These are phyloP conservation scores for Ophiostoma perfectum DNA, from an alignment of 2,329 filamentous ascomycete genomes.

Conservation along the genomic window DNA sequence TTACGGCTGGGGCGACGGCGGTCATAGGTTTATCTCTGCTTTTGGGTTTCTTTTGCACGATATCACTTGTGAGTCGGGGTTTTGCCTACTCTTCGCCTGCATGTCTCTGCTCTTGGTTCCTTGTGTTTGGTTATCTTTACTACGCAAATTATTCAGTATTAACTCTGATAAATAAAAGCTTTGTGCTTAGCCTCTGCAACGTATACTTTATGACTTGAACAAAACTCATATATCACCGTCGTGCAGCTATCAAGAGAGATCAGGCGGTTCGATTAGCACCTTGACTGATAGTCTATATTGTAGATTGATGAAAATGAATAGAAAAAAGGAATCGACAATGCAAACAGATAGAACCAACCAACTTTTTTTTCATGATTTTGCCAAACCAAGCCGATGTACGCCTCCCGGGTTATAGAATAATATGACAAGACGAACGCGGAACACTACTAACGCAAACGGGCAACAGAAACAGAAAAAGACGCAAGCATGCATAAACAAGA, in stretches of 20 bases:
- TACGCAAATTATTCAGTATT: no score
- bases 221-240: no score
- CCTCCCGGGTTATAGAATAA: conserved; percentile 10
- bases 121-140: no score
- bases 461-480: background rate
- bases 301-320: no score
- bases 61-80: background rate
- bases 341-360: conserved; percentile 1
- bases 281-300: no score
- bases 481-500: background rate
- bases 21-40: background rate
- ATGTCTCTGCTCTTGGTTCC: background rate
- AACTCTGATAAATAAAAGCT: no score
- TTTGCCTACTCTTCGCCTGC: background rate
- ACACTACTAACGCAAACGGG: background rate
- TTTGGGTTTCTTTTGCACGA: background rate
- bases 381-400: conserved; percentile 18
- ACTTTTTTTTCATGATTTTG: conserved; percentile 17
- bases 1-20: background rate
- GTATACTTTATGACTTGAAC: no score
- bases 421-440: background rate
- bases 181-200: no score
- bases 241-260: no score
- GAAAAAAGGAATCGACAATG: background rate
- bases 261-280: no score